Conservation (phyloP, 2,329 filamentous ascomycete genomes). For the Trichoderma semiorbis region DNA sequence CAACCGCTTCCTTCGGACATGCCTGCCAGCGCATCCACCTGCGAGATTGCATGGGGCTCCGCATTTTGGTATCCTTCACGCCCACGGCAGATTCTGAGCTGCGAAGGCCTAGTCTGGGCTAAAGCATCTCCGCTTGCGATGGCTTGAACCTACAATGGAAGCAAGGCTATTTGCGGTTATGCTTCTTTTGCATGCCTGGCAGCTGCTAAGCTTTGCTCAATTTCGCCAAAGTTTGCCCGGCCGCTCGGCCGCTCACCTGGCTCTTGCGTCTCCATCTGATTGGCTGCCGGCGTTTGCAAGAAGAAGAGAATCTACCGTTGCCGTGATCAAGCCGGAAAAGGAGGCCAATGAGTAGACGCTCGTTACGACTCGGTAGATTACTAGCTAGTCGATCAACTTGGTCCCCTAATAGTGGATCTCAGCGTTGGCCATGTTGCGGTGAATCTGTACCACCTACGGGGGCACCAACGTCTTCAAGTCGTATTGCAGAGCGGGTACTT, state of each 20-base stretch:
- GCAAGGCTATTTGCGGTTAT: background rate
- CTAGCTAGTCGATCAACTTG: background rate
- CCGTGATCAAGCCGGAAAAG: background rate
- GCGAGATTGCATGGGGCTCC: constrained; percentile 14
- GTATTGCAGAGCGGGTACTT: background rate
- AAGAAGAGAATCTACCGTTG: background rate
- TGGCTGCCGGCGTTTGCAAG: background rate
- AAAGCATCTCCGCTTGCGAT: background rate
- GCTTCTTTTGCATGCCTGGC: background rate
- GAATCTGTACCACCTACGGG: background rate
- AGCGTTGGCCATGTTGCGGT: constrained; percentile 1
- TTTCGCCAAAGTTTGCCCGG: background rate
- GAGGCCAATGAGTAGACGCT: background rate
- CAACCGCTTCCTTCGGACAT: constrained; percentile 1
- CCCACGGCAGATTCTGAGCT: constrained; percentile 1
- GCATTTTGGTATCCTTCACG: constrained; percentile 6
- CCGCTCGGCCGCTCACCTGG: background rate
- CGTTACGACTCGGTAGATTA: background rate
- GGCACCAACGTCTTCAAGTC: background rate
- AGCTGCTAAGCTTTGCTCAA: background rate
- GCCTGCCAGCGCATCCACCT: constrained; percentile 15
- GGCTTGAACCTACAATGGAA: constrained; percentile 1
- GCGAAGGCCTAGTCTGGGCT: background rate
- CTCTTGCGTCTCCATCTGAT: constrained; percentile 2
- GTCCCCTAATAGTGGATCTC: constrained; percentile 15